Evolutionary conservation across 2,329 filamentous ascomycete species (phyloP), one percentile per base, ranked within the genome.

Genomic region (Hymenoscyphus fraxineus): DNA sequence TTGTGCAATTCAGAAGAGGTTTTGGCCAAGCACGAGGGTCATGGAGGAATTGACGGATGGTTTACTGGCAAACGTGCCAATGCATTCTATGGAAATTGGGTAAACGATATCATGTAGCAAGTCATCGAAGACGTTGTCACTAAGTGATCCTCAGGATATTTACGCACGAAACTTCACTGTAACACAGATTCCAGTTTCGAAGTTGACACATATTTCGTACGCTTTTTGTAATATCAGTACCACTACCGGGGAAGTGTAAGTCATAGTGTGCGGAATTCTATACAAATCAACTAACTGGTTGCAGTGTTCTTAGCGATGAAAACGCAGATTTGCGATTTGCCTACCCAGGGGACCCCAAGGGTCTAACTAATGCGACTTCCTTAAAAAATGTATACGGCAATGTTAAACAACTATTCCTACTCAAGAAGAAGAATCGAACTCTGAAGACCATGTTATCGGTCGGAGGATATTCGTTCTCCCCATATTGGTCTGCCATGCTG

Each of bases 381-480:
- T 81, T 88, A 12, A 88, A 80, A 65, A 94, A 95, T 73, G 85
- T 88, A 60, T 0, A 91, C 60, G 92, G 93, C 59, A 93, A 89
- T 75, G 76, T 94, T 66, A 96, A 94, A 78, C 90, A 95, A 73
- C 80, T 96, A 1, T 91, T 85, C 73, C 78, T 90, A 6, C 80
- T 92, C 51, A 96, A 96, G 78, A 87, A 92, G 75, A 77, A 81
- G 66, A 88, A 96, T 76, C 86, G 91, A n/a, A 85, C 91, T 59
- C 76, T 96, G 59, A 95, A 95, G 74, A 82, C 89, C 1, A 80
- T 95, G 32, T 82, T 96, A 5, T 91, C 86, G 58, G 91, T 96
- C 68, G 92, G 92, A 61, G 92, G 92, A 47, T 94, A 89, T 89
- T 92, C 89, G 0, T 95, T 92, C 78, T 92, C 89, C 1, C 9